Base-by-base conservation (phyloP, 2,329 filamentous ascomycete genomes). In the Trichoderma semiorbis region DNA sequence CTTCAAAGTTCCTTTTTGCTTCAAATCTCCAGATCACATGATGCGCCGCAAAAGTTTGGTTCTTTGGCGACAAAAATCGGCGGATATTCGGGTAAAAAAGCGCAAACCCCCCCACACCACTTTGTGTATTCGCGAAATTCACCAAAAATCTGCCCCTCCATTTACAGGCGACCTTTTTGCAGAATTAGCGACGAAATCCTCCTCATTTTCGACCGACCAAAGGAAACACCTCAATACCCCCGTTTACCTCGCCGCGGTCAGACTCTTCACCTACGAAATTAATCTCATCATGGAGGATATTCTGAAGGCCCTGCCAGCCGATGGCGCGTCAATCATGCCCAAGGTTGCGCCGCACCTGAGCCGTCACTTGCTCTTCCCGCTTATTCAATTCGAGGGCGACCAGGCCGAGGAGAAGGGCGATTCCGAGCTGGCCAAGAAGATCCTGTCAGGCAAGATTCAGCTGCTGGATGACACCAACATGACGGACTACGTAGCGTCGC, bases 391-490 rank as follows among this genome's bases (percentile, higher is more conserved):
- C 84, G 88, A 92, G 79, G 91, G 91, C 79, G 91, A 92, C 80
- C 91, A 93, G 82, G 92, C 97, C 76, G 91, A 94, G 81, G 92
- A 94, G 79, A 89, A 90, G 77, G 88, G 87, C 78, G 85, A 89
- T 73, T 84, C 85, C 74, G 83, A 80, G 50, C 84, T 87, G 83
- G 84, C 88, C 70, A 86, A 86, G 78, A 91, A 95, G 81, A 91
- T 97, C 78, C 91, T 92, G 74, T 90, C 92, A 80, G 91, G 94
- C 78, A 97, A 97, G 84, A 97, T 95, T 83, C 92, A 95, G 84
- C 90, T 99, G 72, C 90, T 99, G 77, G 95, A 97, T 86, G 91
- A 94, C 82, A 98, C 96, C 79, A 98, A 98, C 87, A 99, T 99
- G 96, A 96, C 92, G 79, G 96, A 99, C 84, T 99, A 97, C 82